These are phyloP conservation scores for Fusarium papillatum DNA, from an alignment of 2,329 filamentous ascomycete species.

Conservation along the genomic window DNA sequence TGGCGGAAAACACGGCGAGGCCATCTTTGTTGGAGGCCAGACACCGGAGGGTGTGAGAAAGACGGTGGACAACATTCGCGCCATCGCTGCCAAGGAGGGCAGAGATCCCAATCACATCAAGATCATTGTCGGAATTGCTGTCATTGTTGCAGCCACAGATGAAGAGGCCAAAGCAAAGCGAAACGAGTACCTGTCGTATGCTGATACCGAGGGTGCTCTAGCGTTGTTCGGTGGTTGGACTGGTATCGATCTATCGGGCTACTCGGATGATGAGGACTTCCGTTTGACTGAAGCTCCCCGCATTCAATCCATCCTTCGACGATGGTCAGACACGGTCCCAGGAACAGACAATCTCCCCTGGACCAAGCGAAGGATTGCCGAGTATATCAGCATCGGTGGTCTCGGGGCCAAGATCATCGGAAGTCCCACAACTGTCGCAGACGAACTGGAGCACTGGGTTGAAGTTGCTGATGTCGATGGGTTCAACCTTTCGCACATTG, in stretches of 20 bases:
- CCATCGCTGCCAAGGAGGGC: not conserved
- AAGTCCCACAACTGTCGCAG: conserved; percentile 11
- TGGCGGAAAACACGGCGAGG: not conserved
- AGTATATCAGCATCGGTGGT: conserved; percentile 66
- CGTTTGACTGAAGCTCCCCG: not conserved
- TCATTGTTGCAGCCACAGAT: not conserved
- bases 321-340: conserved; percentile 33
- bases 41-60: not conserved
- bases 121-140: conserved; percentile 1
- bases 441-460: not conserved
- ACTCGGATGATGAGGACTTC: not conserved
- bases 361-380: conserved; percentile 69
- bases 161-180: not conserved
- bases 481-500: not conserved
- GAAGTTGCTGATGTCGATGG: not conserved
- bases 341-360: conserved; percentile 54
- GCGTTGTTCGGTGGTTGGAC: not conserved
- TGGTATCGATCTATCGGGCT: not conserved
- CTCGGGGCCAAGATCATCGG: conserved; percentile 23
- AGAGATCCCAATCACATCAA: conserved; percentile 5
- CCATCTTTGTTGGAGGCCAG: not conserved
- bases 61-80: conserved; percentile 1
- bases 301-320: not conserved
- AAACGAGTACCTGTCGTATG: not conserved
- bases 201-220: not conserved